Evolutionary conservation across 768 basidiomycete species (phyloP), one percentile per base, ranked within the genome.

Genomic region (Bullera alba): DNA sequence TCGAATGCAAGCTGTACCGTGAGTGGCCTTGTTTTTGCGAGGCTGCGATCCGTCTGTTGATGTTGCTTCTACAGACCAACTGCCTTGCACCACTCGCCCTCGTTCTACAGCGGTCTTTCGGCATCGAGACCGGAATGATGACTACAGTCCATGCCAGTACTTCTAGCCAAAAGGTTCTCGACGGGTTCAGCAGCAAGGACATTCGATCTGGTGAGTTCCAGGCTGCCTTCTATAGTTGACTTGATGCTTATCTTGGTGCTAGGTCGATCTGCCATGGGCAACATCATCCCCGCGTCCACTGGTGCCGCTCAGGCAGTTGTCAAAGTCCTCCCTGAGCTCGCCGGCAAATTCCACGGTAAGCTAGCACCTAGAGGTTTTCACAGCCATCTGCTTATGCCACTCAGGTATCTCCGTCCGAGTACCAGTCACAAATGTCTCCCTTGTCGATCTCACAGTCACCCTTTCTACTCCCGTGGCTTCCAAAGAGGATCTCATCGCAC

Each of bases 61-160:
- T n/a, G n/a, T n/a, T n/a, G n/a, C n/a, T n/a, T n/a, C n/a, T n/a
- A 12, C 37, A 68, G 61, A 74, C 73, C 16, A 73, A 74, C 53
- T 74, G 73, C 48, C 53, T 74, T 2, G 71, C 73, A 0, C 72
- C 73, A 1, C 54, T 74, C 36, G 73, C 73, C 16, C 60, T 65
- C 29, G 65, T 74, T 0, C 52, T 74, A 2, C 51, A 73, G 27
- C 36, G 67, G 8, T 48, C 63, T 0, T 74, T 70, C 29, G 73
- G 73, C 4, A 69, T 74, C 47, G 60, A 70, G 43, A 58, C 56
- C 1, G 73, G 71, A 0, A 71, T 74, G 70, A 67, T 74, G 66
- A 71, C 73, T 3, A 74, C 73, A 10, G 58, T 74, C 1, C 73
- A 74, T 53, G 73, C 73, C 12, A 62, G 60, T 35, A 74, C 73